Evolutionary conservation across 768 basidiomycete genomes (phyloP).

Genomic region (Candolleomyces efflorescens): DNA sequence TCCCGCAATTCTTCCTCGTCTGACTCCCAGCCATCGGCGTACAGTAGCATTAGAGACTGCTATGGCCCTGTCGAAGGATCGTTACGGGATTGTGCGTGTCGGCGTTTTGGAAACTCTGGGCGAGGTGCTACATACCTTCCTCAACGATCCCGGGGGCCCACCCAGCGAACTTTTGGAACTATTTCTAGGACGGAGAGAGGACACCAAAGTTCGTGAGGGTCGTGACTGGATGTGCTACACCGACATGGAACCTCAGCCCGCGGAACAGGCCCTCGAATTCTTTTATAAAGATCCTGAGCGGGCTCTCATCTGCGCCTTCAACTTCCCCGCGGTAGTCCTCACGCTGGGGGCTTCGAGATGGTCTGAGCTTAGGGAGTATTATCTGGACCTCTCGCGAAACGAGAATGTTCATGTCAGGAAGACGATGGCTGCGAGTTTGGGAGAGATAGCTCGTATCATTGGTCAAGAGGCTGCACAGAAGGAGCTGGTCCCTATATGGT

Average conservation of each 20-base stretch:
- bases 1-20: constrained; percentile 70
- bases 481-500: constrained; percentile 75
- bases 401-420: constrained; percentile 60
- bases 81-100: constrained; percentile 62
- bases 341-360: constrained; percentile 77
- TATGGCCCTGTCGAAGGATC: constrained; percentile 58
- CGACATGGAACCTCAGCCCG: constrained; percentile 2
- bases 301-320: constrained; percentile 79
- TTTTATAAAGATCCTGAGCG: constrained; percentile 67
- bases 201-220: constrained; percentile 34
- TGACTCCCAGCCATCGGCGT: constrained; percentile 54
- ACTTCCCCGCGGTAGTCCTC: constrained; percentile 86
- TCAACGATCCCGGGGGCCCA: constrained; percentile 56
- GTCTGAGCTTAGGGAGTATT: constrained; percentile 64
- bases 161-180: constrained; percentile 71
- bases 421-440: constrained; percentile 83
- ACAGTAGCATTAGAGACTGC: constrained; percentile 64
- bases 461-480: constrained; percentile 60
- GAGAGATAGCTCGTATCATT: constrained; percentile 84
- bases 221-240: constrained; percentile 8
- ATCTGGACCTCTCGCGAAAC: constrained; percentile 61
- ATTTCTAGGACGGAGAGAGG: constrained; percentile 64
- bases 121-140: constrained; percentile 84
- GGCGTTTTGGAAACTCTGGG: constrained; percentile 85
- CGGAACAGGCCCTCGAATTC: constrained; percentile 27